Percentiles rank a stretch among this genome's conserved stretches.
Conservation (phyloP, 768 basidiomycete genomes). For the Cytidiella melzeri region DNA sequence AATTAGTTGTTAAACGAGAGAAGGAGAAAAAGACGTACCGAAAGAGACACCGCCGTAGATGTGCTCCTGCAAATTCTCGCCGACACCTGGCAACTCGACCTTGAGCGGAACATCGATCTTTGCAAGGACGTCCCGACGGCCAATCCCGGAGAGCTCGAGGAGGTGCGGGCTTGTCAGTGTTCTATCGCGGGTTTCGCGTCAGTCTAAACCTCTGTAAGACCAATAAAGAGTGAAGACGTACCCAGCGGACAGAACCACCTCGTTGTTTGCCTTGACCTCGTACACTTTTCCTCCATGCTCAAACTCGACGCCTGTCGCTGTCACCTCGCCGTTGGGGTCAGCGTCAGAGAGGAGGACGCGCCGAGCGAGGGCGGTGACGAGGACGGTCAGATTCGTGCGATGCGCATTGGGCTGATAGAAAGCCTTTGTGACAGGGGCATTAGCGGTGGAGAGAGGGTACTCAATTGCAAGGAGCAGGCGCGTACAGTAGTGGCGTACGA, state of each 20-base stretch:
- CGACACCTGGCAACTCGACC: conserved; percentile 41
- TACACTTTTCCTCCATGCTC: conserved; percentile 1
- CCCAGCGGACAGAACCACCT: conserved; percentile 11
- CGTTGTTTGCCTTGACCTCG: conserved; percentile 5
- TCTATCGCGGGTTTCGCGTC: too few relatives aligned
- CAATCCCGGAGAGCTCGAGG: conserved; percentile 45
- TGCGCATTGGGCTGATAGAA: conserved; percentile 13
- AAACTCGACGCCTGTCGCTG: conserved; percentile 9
- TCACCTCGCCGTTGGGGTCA: neutral
- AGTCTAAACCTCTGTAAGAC: too few relatives aligned
- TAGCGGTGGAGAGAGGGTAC: neutral
- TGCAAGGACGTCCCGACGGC: conserved; percentile 28
- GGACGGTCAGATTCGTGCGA: conserved; percentile 10
- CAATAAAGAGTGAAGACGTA: neutral
- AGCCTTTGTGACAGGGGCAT: neutral
- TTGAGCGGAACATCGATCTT: conserved; percentile 28
- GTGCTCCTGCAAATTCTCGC: conserved; percentile 44
- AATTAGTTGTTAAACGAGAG: neutral
- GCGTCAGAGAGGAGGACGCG: conserved; percentile 5
- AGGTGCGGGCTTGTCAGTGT: conserved; percentile 40
- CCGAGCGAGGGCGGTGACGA: conserved; percentile 5
- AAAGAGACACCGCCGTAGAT: conserved; percentile 16
- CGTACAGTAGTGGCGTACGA: conserved; percentile 11
- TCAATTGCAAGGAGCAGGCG: too few relatives aligned
- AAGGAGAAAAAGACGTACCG: conserved; percentile 7